Percentiles rank a stretch among this genome's conserved stretches.
phyloP scores from a whole-genome alignment of 345 rosid species.

The Abelmoschus esculentus region DNA sequence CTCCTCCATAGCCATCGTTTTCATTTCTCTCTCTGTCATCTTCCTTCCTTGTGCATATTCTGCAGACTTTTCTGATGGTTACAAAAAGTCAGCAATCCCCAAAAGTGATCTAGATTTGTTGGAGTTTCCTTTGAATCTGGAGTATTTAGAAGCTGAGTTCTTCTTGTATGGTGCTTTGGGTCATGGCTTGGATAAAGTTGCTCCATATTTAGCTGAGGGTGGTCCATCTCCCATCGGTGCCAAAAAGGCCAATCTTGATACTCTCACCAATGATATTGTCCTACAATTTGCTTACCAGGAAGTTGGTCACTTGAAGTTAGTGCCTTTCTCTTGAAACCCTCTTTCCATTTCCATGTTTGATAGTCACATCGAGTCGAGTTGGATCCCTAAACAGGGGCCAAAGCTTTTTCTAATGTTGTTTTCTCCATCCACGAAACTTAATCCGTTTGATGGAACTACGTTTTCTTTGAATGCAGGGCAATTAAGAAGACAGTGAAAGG shows the following conservation, averaged over 20 bases:
- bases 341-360: background rate
- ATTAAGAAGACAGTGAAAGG: conserved; percentile 54
- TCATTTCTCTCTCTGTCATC: background rate
- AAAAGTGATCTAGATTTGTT: conserved; percentile 37
- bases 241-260: conserved; percentile 48
- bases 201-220: conserved; percentile 50
- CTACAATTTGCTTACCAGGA: conserved; percentile 83
- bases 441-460: conserved; percentile 1
- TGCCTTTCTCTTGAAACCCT: background rate
- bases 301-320: conserved; percentile 76
- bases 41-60: background rate
- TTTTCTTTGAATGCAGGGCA: conserved; percentile 36
- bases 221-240: conserved; percentile 80
- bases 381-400: too few species aligned
- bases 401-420: too few species aligned
- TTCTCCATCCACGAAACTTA: too few species aligned
- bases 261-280: conserved; percentile 47
- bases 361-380: too few species aligned
- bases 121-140: conserved; percentile 82
- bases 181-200: conserved; percentile 61
- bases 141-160: conserved; percentile 90
- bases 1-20: background rate
- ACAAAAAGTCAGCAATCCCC: conserved; percentile 11
- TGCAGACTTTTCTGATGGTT: background rate
- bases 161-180: conserved; percentile 66